These are phyloP conservation scores for Aspergillus carbonarius DNA, from an alignment of 2,329 filamentous ascomycete genomes.

Conservation along the genomic window DNA sequence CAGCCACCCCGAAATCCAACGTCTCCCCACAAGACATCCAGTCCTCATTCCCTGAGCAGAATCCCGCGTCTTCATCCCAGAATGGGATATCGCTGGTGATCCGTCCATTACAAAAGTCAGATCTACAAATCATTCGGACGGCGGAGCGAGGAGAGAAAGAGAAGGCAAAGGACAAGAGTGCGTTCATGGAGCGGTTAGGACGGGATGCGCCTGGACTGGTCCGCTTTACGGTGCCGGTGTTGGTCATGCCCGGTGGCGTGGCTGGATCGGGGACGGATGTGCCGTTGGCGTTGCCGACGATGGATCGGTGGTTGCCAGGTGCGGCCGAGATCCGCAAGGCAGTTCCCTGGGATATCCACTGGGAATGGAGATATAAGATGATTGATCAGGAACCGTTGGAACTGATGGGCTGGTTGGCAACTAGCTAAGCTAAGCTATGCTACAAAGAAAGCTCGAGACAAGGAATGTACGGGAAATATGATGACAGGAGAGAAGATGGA, in stretches of 20 bases:
- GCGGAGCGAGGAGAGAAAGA: not conserved
- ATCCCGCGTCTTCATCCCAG: too few relatives aligned
- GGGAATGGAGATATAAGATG: constrained; percentile 43
- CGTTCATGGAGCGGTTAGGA: constrained; percentile 22
- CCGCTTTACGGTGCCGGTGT: constrained; percentile 45
- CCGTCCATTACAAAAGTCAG: not conserved
- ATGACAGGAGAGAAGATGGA: constrained; percentile 7
- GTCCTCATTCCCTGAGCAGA: not conserved
- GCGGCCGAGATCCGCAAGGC: constrained; percentile 7
- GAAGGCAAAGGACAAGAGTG: too few relatives aligned
- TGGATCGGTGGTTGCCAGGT: constrained; percentile 22
- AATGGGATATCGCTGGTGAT: not conserved
- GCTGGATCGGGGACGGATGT: constrained; percentile 5
- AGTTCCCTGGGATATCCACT: constrained; percentile 29
- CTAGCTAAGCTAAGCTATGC: constrained; percentile 25
- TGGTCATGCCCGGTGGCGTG: constrained; percentile 15
- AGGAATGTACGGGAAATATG: constrained; percentile 8
- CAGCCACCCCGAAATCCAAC: constrained; percentile 24
- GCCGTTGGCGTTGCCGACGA: constrained; percentile 30
- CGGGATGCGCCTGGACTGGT: constrained; percentile 34
- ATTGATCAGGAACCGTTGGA: constrained; percentile 34
- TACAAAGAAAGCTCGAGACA: constrained; percentile 23
- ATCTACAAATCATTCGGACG: not conserved
- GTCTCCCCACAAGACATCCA: not conserved
- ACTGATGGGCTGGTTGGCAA: constrained; percentile 32